These are phyloP conservation scores for Musa balbisiana DNA, from an alignment of 202 grass and related monocot species.

Conservation along the genomic window DNA sequence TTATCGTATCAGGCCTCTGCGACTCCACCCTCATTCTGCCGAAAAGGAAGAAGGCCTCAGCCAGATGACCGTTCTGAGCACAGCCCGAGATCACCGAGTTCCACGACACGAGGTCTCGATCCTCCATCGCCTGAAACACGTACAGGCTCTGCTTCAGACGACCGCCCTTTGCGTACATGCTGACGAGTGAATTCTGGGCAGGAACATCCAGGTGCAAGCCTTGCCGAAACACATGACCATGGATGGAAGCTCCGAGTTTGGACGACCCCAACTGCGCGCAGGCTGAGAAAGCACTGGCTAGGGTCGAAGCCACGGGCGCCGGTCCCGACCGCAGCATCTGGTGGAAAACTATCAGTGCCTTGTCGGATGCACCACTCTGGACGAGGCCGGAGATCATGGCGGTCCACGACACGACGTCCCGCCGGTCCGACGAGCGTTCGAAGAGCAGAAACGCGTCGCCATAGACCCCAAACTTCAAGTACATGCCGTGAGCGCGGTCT, in stretches of 20 bases:
- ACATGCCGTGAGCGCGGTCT: slow-evolving; percentile 25
- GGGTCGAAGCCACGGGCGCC: neutral
- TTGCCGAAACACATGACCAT: slow-evolving; percentile 8
- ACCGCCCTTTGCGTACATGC: slow-evolving; percentile 22
- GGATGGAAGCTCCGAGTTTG: slow-evolving; percentile 21
- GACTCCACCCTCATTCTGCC: slow-evolving; percentile 8
- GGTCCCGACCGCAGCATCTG: slow-evolving; percentile 7
- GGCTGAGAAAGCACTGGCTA: slow-evolving; percentile 24
- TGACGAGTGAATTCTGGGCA: slow-evolving; percentile 20
- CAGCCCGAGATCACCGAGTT: slow-evolving; percentile 16
- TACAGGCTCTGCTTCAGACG: neutral
- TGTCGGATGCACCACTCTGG: slow-evolving; percentile 7
- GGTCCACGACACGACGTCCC: slow-evolving; percentile 14
- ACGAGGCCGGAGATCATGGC: slow-evolving; percentile 25
- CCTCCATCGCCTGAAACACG: slow-evolving; percentile 19
- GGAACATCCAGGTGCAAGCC: slow-evolving; percentile 1
- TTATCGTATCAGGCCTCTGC: slow-evolving; percentile 18
- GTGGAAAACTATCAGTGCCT: slow-evolving; percentile 18
- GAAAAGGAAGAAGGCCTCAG: slow-evolving; percentile 16
- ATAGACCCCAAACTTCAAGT: slow-evolving; percentile 2
- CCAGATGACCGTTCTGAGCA: slow-evolving; percentile 22
- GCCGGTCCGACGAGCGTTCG: neutral
- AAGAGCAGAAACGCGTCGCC: slow-evolving; percentile 18
- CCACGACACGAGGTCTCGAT: slow-evolving; percentile 25
- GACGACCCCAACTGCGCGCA: slow-evolving; percentile 18